Conservation (phyloP, 768 basidiomycete species). For the Kwoniella botswanensis region DNA sequence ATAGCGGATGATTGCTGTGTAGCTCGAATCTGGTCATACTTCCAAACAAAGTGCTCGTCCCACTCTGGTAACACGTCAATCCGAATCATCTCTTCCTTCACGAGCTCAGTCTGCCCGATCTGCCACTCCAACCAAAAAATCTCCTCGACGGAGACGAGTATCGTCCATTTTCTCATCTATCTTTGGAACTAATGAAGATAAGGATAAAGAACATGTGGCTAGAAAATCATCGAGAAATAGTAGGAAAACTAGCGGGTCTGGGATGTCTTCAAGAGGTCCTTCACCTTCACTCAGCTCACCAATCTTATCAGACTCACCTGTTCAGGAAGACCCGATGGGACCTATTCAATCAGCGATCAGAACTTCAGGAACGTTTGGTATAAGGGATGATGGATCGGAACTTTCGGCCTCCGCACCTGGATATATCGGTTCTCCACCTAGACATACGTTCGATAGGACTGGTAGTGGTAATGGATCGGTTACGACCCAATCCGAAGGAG, state of each 20-base stretch:
- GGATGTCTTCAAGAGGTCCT: background rate
- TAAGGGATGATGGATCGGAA: constrained; percentile 45
- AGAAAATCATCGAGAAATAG: constrained; percentile 19
- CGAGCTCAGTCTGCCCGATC: background rate
- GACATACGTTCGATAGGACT: constrained; percentile 7
- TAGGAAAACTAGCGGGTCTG: constrained; percentile 5
- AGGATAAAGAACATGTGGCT: constrained; percentile 4
- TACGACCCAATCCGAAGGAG: constrained; percentile 14
- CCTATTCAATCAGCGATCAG: constrained; percentile 29
- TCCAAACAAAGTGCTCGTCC: background rate
- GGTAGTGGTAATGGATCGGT: constrained; percentile 21
- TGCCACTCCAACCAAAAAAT: constrained; percentile 4
- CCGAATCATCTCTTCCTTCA: constrained; percentile 11
- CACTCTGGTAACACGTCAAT: constrained; percentile 6
- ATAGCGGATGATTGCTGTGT: background rate
- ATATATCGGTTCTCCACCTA: background rate
- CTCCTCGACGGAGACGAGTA: constrained; percentile 16
- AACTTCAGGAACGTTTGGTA: constrained; percentile 44
- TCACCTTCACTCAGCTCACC: constrained; percentile 10
- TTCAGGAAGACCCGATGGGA: background rate
- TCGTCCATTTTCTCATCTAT: constrained; percentile 24
- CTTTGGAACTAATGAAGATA: constrained; percentile 1
- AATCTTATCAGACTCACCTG: background rate
- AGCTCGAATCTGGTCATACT: background rate
- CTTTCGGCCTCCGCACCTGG: background rate